These are phyloP conservation scores for Diaporthe amygdali DNA, from an alignment of 2,329 filamentous ascomycete genomes.

Conservation along the genomic window DNA sequence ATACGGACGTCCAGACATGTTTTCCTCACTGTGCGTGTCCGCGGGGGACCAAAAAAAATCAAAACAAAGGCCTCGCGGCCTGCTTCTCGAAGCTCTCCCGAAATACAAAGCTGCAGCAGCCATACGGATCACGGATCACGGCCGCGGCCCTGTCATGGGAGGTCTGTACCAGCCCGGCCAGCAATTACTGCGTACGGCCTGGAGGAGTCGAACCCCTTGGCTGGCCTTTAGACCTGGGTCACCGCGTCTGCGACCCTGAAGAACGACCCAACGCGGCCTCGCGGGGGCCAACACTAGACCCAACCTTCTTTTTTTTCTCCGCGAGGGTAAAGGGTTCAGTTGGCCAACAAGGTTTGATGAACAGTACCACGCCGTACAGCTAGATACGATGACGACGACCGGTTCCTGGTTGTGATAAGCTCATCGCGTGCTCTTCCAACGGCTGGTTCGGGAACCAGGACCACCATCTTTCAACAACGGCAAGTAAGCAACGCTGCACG, in stretches of 20 bases:
- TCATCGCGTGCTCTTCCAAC: not conserved
- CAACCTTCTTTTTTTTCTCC: constrained; percentile 13
- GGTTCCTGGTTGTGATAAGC: not conserved
- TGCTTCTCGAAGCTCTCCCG: not conserved
- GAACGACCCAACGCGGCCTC: not conserved
- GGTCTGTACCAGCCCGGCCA: not conserved
- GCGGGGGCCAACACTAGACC: not conserved
- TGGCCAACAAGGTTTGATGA: constrained; percentile 11
- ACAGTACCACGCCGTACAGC: not conserved
- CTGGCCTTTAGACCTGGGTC: not conserved
- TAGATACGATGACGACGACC: not conserved
- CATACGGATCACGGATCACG: constrained; percentile 4
- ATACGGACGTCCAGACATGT: not conserved
- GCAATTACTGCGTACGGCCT: not conserved
- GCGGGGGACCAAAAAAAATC: not conserved
- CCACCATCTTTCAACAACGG: not conserved
- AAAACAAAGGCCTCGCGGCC: not conserved
- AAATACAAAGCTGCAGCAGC: not conserved
- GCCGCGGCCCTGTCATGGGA: constrained; percentile 5
- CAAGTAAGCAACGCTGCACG: not conserved
- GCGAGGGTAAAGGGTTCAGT: not conserved
- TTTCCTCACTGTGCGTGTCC: not conserved
- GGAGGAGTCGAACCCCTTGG: not conserved
- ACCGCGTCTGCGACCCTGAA: not conserved
- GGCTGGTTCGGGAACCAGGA: constrained; percentile 1